Base-by-base conservation (phyloP, 2,329 filamentous ascomycete species). In the Ascochyta clinopodiicola region DNA sequence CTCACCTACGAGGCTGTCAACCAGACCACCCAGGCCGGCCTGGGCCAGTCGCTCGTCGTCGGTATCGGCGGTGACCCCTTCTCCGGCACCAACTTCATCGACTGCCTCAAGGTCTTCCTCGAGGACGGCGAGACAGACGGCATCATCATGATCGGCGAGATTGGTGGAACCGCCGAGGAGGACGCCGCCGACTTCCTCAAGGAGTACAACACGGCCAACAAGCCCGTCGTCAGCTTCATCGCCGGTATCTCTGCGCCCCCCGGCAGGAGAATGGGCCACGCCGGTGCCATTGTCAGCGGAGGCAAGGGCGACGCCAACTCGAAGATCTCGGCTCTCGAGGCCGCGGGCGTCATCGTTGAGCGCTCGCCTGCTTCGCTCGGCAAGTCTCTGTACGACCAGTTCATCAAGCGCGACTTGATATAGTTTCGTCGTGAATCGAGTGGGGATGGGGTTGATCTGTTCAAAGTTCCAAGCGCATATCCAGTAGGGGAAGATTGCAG, bases 141-240 rank as follows among this genome's bases (percentile, higher is more conserved):
- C 76, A 97, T 99, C 81, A 97, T 99, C 83, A 97, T 99, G 95
- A 98, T 99, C 78, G 95, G 95, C 76, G 95, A 98, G 84, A 98
- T 99, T 77, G 95, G 95, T 80, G 95, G 95, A 62, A 91, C 90
- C 58, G 95, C 95, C 57, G 95, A 99, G 83, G 95, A 99, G 83
- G 95, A 99, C 72, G 95, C 95, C 35, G 94, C 95, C 72, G 95
- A 98, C 72, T 99, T 96, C 85, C 82, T 98, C 76, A 92, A 90
- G 83, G 84, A 87, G 77, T 86, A 95, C 84, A 98, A 99, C 86
- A 93, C 88, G 57, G 83, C 88, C 78, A 90, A 92, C 80, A 99
- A 97, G 88, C 95, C 95, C 72, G 93, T 96, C 58, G 95, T 98
- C 71, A 92, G 90, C 80, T 99, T 99, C 82, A 98, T 98, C 73